Conservation (phyloP, 176 grass and related monocot genomes). For the Lolium multiflorum region DNA sequence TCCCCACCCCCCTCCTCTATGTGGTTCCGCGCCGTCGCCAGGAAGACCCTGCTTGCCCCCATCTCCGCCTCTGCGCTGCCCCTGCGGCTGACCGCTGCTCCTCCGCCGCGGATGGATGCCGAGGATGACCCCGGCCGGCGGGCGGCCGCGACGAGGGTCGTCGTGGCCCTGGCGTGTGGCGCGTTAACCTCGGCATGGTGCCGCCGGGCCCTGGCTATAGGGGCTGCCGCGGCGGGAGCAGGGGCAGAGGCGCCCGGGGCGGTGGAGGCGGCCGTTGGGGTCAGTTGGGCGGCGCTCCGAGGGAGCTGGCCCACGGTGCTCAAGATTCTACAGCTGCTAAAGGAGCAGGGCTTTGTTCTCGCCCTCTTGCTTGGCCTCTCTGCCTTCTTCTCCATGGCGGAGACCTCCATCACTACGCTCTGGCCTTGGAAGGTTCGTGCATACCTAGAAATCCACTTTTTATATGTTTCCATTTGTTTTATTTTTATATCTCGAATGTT, state of each 20-base stretch:
- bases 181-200: slow-evolving; percentile 44
- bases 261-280: slow-evolving; percentile 39
- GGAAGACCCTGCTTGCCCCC: slow-evolving; percentile 23
- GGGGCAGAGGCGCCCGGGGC: slow-evolving; percentile 43
- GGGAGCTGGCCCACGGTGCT: slow-evolving; percentile 65
- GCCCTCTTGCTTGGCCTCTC: slow-evolving; percentile 73
- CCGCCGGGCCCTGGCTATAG: slow-evolving; percentile 37
- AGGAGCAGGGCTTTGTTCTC: slow-evolving; percentile 79
- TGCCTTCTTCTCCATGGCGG: slow-evolving; percentile 99
- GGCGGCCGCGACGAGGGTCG: slow-evolving; percentile 37
- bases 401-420: slow-evolving; percentile 94
- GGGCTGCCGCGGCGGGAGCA: slow-evolving; percentile 31
- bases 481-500: slow-evolving; percentile 25
- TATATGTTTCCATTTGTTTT: not conserved
- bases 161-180: slow-evolving; percentile 32
- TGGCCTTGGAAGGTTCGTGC: slow-evolving; percentile 96
- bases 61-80: slow-evolving; percentile 26
- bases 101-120: slow-evolving; percentile 24
- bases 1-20: not conserved
- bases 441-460: not conserved
- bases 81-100: not conserved
- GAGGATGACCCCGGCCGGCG: not conserved
- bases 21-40: not conserved
- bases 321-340: slow-evolving; percentile 72
- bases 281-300: slow-evolving; percentile 47